Conservation (phyloP, 768 basidiomycete genomes). For the Tricholomella constricta region DNA sequence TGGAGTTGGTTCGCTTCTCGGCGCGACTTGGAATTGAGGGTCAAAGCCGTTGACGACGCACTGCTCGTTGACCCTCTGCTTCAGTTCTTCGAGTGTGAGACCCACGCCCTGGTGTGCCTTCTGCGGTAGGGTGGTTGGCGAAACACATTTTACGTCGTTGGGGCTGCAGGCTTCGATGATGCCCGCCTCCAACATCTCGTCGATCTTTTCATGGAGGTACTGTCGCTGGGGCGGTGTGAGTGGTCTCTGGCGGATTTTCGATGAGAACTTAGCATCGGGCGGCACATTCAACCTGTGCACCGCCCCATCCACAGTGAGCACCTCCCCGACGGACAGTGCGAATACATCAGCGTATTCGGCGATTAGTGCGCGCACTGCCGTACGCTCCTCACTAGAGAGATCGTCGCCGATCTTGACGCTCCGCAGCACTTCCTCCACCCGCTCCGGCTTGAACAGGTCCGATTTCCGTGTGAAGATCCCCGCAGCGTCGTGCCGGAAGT, state of each 20-base stretch:
- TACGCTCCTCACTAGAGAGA: conserved; percentile 1
- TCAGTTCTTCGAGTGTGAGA: conserved; percentile 32
- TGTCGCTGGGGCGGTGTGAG: conserved; percentile 30
- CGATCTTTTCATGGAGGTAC: conserved; percentile 30
- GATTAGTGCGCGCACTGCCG: too few relatives aligned
- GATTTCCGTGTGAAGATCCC: neutral
- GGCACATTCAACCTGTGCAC: conserved; percentile 35
- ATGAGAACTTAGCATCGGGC: conserved; percentile 8
- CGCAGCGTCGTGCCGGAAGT: neutral
- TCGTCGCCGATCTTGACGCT: conserved; percentile 30
- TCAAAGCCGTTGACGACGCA: conserved; percentile 28
- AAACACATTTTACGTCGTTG: conserved; percentile 13
- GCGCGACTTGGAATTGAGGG: conserved; percentile 21
- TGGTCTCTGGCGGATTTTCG: conserved; percentile 23
- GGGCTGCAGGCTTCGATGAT: conserved; percentile 31
- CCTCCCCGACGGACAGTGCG: too few relatives aligned
- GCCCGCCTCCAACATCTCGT: conserved; percentile 36
- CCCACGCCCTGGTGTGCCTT: conserved; percentile 34
- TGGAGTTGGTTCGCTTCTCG: conserved; percentile 2
- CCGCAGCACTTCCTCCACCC: conserved; percentile 21
- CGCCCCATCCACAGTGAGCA: conserved; percentile 12
- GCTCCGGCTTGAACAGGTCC: conserved; percentile 17
- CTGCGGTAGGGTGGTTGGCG: conserved; percentile 34
- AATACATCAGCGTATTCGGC: too few relatives aligned
- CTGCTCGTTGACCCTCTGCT: conserved; percentile 33